Base-by-base conservation (phyloP, 176 grass and related monocot genomes). In the Aegilops umbellulata region DNA sequence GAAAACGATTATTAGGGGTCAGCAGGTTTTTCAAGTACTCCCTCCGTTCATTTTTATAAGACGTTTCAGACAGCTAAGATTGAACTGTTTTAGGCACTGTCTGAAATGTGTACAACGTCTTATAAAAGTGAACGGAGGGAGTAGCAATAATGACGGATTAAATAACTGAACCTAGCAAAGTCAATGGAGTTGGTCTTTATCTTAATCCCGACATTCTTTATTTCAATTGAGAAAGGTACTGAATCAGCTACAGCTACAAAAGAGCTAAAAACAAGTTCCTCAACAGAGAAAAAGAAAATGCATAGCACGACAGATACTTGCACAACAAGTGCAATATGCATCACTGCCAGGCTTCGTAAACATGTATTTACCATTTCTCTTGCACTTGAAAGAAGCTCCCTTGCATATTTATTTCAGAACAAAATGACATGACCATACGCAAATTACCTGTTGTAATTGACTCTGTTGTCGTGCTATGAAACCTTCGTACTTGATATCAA, bases 401-500 rank as follows among this genome's bases (percentile, higher is more conserved):
- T 72, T 65, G 63, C 70, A 46, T 17, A 81, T 60, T 30, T 70
- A 86, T 15, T 29, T 76, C 35, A 71, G 15, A 29, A 69, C 16
- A 84, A 70, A 73, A 39, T 10, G 9, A 13, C 13, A 44, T 17
- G 76, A 36, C 41, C 55, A 73, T 68, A 87, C 85, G 23, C 4
- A 88, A 77, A 82, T 49, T 63, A 98, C 97, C 94, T 98, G 97
- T 66, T 96, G 97, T 69, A 98, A 85, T 36, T 98, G 97, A 53
- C 94, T 94, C 41, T 84, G 87, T 74, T 98, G 94, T 10, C 97
- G 87, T 78, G 83, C 83, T 39, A 98, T 98, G 53, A 95, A 98
- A 66, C 97, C 97, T 74, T 87, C 88, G 9, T 94, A 98, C 61
- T 96, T 98, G 72, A 98, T 95, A 89, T 98, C 97, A 88, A 98